phyloP scores from a whole-genome alignment of 169 alveolate genomes.

The Cryptosporidium muris region DNA sequence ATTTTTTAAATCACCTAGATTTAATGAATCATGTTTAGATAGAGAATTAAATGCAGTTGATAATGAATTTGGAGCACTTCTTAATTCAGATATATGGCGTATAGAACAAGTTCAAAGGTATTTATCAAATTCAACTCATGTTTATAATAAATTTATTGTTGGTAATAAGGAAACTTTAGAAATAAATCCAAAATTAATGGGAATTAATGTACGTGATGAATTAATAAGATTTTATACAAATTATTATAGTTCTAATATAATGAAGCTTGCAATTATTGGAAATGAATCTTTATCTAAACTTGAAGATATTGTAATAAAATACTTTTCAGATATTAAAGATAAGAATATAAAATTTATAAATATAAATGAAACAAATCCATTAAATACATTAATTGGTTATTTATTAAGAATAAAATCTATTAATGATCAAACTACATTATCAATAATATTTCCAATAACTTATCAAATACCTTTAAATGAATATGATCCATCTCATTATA shows the following conservation, averaged over 20 bases:
- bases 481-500: constrained; percentile 9
- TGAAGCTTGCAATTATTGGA: constrained; percentile 25
- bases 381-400: constrained; percentile 20
- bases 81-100: too few species aligned
- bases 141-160: constrained; percentile 33
- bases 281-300: not conserved
- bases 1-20: constrained; percentile 81
- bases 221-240: constrained; percentile 22
- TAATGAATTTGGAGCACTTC: too few species aligned
- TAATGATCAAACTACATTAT: not conserved
- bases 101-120: constrained; percentile 36
- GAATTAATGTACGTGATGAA: constrained; percentile 45
- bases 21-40: constrained; percentile 76
- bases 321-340: constrained; percentile 23
- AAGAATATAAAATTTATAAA: not conserved
- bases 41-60: constrained; percentile 84
- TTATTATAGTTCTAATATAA: constrained; percentile 37
- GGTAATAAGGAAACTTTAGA: constrained; percentile 26
- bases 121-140: constrained; percentile 29
- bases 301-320: not conserved
- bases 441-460: constrained; percentile 23
- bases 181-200: constrained; percentile 7
- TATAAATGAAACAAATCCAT: constrained; percentile 1
- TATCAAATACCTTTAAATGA: constrained; percentile 7
- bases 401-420: constrained; percentile 10